phyloP scores from a whole-genome alignment of 108 stramenopile species.

The Mediolabrus comicus region DNA sequence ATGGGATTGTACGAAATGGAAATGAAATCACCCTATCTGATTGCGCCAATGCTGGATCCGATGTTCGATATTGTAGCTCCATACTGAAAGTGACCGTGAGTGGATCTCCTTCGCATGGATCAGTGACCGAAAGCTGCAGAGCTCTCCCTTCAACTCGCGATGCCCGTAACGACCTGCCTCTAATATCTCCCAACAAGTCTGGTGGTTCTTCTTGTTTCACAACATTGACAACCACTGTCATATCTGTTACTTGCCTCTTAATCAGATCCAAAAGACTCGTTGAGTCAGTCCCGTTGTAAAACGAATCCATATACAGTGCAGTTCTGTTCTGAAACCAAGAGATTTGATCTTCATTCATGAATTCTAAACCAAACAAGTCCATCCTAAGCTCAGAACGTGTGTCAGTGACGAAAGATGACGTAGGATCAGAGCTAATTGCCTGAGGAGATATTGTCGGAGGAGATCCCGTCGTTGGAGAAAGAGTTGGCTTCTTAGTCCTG shows the following conservation, averaged over 20 bases:
- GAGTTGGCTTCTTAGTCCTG: background rate
- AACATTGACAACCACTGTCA: background rate
- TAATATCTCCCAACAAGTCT: background rate
- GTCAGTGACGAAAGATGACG: background rate
- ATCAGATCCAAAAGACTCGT: slow-evolving; percentile 1
- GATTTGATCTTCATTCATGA: background rate
- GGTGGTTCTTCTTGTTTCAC: background rate
- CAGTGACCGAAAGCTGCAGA: slow-evolving; percentile 8
- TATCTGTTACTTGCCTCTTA: background rate
- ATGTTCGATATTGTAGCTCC: slow-evolving; percentile 19
- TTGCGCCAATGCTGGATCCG: background rate
- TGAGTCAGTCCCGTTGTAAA: slow-evolving; percentile 5
- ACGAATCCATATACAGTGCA: slow-evolving; percentile 5
- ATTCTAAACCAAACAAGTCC: background rate
- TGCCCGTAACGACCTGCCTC: background rate
- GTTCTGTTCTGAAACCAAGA: background rate
- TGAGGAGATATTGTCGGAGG: background rate
- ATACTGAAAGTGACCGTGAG: slow-evolving; percentile 23
- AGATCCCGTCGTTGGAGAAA: background rate
- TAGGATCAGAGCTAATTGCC: background rate
- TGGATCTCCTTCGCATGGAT: slow-evolving; percentile 20
- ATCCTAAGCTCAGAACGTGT: background rate
- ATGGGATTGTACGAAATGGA: slow-evolving; percentile 28
- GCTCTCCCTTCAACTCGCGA: background rate
- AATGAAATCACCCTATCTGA: slow-evolving; percentile 22